Conservation (phyloP, 495 filamentous ascomycete genomes). For the Talaromyces thailandensis region DNA sequence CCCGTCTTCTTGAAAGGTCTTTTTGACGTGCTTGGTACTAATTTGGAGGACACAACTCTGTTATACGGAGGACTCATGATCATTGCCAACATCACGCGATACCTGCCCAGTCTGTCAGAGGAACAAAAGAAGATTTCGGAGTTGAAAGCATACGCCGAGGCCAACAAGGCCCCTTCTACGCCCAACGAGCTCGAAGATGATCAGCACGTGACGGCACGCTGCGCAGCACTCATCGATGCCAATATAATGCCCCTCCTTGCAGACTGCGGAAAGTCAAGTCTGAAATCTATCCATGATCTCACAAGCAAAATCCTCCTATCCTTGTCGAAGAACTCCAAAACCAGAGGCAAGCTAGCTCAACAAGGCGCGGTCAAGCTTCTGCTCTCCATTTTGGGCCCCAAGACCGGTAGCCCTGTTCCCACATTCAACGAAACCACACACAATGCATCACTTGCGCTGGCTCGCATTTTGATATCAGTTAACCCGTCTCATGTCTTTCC, state of each 20-base stretch:
- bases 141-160: slow-evolving; percentile 87
- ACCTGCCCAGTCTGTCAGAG: slow-evolving; percentile 70
- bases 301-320: slow-evolving; percentile 64
- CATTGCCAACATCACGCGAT: slow-evolving; percentile 71
- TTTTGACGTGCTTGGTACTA: slow-evolving; percentile 52
- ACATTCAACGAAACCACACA: slow-evolving; percentile 39
- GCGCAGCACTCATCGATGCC: slow-evolving; percentile 64
- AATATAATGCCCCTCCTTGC: slow-evolving; percentile 68
- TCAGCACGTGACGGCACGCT: slow-evolving; percentile 64
- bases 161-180: slow-evolving; percentile 41
- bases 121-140: slow-evolving; percentile 87
- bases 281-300: slow-evolving; percentile 61
- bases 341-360: slow-evolving; percentile 74
- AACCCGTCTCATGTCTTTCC: slow-evolving; percentile 83
- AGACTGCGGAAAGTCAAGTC: slow-evolving; percentile 51
- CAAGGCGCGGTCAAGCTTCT: slow-evolving; percentile 85
- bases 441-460: slow-evolving; percentile 73
- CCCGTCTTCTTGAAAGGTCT: slow-evolving; percentile 55
- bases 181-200: slow-evolving; percentile 65
- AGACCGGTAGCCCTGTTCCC: slow-evolving; percentile 34
- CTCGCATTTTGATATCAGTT: slow-evolving; percentile 84
- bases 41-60: slow-evolving; percentile 53
- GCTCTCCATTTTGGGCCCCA: slow-evolving; percentile 53
- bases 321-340: slow-evolving; percentile 58
- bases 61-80: slow-evolving; percentile 82